Conservation (phyloP, 371 early-diverging fungal species). For the Mortierella sp. region DNA sequence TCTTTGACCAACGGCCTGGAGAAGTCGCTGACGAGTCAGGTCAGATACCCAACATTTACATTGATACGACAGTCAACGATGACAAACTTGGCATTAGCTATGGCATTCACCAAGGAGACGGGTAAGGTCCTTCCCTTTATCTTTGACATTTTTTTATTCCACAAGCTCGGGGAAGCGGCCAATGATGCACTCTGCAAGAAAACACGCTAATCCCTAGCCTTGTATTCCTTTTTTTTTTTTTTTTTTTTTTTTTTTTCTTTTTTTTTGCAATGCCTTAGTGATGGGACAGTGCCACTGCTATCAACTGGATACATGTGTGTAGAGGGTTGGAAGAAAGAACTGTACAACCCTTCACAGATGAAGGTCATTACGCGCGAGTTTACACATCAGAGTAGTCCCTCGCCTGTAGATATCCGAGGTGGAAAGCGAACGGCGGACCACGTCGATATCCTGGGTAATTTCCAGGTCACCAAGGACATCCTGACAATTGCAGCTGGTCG, state of each 20-base stretch:
- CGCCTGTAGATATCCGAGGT: constrained; percentile 78
- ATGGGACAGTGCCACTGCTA: constrained; percentile 92
- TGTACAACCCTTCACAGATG: constrained; percentile 86
- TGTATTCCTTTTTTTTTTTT: constrained; percentile 12
- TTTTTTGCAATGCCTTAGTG: constrained; percentile 61
- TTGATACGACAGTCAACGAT: constrained; percentile 34
- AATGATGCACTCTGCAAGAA: constrained; percentile 66
- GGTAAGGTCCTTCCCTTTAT: constrained; percentile 27
- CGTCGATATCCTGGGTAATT: constrained; percentile 89
- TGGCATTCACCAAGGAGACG: constrained; percentile 47
- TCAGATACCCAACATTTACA: constrained; percentile 37
- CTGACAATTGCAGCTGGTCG: constrained; percentile 53
- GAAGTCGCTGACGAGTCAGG: constrained; percentile 45
- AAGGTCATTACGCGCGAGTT: constrained; percentile 85
- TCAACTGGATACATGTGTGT: constrained; percentile 95
- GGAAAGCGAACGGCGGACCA: constrained; percentile 89
- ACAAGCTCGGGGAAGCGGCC: constrained; percentile 56
- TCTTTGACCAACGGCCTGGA: constrained; percentile 39
- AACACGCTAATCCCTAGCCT: constrained; percentile 49
- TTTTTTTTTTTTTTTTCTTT: not conserved
- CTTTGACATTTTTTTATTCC: constrained; percentile 58
- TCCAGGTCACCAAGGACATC: constrained; percentile 62
- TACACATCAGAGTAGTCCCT: constrained; percentile 66
- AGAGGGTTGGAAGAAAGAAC: constrained; percentile 86
- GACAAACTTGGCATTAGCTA: constrained; percentile 48